phyloP scores from a whole-genome alignment of 345 rosid species.

The Citropsis articulata region DNA sequence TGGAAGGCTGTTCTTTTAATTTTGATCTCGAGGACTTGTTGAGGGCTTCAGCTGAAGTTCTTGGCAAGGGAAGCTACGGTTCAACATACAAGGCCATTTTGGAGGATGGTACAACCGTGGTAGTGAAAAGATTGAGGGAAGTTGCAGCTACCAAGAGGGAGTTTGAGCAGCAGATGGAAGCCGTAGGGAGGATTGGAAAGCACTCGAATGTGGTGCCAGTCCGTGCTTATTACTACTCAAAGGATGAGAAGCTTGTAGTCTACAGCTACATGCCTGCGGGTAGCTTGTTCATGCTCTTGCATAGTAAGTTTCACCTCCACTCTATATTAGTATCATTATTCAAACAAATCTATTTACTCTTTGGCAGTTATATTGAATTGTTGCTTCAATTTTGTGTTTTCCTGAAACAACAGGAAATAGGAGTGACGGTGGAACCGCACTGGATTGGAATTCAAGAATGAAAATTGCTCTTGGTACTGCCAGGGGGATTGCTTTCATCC shows the following conservation, averaged over 20 bases:
- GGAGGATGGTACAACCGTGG: constrained; percentile 75
- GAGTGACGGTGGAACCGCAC: constrained; percentile 30
- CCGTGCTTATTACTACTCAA: constrained; percentile 54
- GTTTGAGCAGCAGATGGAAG: constrained; percentile 79
- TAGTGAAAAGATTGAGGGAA: constrained; percentile 82
- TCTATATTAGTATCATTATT: background rate
- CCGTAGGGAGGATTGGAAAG: constrained; percentile 49
- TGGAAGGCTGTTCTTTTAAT: constrained; percentile 53
- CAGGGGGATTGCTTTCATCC: constrained; percentile 60
- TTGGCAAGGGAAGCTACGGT: constrained; percentile 83
- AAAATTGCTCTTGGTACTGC: constrained; percentile 62
- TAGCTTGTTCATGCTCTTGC: constrained; percentile 65
- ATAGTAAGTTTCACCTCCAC: constrained; percentile 36
- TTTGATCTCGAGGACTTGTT: constrained; percentile 82
- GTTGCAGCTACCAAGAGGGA: constrained; percentile 66
- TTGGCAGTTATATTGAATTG: background rate
- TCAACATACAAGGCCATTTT: constrained; percentile 75
- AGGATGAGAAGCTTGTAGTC: constrained; percentile 65
- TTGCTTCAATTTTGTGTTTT: background rate
- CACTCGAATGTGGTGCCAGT: constrained; percentile 59
- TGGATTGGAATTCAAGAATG: constrained; percentile 75
- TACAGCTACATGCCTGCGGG: constrained; percentile 58
- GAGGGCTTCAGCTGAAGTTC: constrained; percentile 91
- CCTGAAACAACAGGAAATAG: constrained; percentile 31
- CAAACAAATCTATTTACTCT: background rate